Percentiles rank a stretch among this genome's conserved stretches.
Evolutionary conservation across 129 eudicot species (phyloP).

Genomic region (Artemisia tridentata): DNA sequence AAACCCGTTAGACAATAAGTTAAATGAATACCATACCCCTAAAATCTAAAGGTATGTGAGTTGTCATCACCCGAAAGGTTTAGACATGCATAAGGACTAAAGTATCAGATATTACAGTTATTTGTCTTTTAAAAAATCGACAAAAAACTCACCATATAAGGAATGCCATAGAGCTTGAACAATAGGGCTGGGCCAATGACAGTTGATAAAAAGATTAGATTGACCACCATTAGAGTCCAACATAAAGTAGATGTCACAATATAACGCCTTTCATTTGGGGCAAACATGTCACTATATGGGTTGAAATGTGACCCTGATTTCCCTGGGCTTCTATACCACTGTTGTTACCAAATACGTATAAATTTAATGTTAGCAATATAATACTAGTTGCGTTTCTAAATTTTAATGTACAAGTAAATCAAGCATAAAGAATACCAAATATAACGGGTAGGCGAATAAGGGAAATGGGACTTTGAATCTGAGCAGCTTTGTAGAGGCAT

Average conservation of each 20-base stretch:
- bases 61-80: no score
- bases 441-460: conserved; percentile 68
- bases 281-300: conserved; percentile 58
- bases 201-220: conserved; percentile 37
- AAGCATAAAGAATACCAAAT: conserved; percentile 41
- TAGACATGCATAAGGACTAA: no score
- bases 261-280: conserved; percentile 53
- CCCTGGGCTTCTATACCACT: conserved; percentile 77
- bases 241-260: conserved; percentile 66
- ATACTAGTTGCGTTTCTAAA: background rate
- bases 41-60: no score
- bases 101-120: no score
- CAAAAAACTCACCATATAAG: conserved; percentile 50
- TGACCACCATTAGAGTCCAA: conserved; percentile 61
- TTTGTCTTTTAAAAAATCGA: no score
- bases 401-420: conserved; percentile 18
- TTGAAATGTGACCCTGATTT: conserved; percentile 78
- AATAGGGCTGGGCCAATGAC: conserved; percentile 53
- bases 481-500: conserved; percentile 51
- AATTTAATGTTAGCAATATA: background rate
- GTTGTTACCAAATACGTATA: background rate
- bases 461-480: conserved; percentile 81
- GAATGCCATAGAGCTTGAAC: conserved; percentile 59
- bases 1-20: background rate
- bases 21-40: background rate